Conservation (phyloP, 257 asterid genomes). For the Lavandula angustifolia region DNA sequence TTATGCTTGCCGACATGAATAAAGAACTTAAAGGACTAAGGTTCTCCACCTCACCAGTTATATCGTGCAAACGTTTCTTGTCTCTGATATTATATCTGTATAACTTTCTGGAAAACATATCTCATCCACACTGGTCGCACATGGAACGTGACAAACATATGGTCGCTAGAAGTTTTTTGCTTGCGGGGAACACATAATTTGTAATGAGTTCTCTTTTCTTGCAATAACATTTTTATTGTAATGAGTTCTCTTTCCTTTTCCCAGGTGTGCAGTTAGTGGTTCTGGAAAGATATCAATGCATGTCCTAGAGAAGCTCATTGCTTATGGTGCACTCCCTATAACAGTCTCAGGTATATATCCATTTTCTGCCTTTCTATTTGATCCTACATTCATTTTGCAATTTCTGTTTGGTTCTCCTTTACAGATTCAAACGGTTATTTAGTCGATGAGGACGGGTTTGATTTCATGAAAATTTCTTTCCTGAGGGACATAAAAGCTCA, state of each 20-base stretch:
- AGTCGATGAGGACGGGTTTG: slow-evolving; percentile 98
- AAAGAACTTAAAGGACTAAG: slow-evolving; percentile 97
- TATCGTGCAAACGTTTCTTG: not conserved
- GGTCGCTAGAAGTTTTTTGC: not conserved
- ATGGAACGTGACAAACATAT: not conserved
- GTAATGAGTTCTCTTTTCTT: slow-evolving; percentile 30
- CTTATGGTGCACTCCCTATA: slow-evolving; percentile 78
- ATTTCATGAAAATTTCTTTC: slow-evolving; percentile 85
- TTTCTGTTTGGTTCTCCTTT: slow-evolving; percentile 25
- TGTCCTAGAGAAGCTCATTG: slow-evolving; percentile 94
- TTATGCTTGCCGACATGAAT: slow-evolving; percentile 95
- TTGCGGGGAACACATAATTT: not conserved
- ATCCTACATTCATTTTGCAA: no score
- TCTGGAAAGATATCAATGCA: slow-evolving; percentile 70
- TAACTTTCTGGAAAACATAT: no score
- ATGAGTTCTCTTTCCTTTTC: slow-evolving; percentile 32
- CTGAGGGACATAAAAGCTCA: slow-evolving; percentile 88
- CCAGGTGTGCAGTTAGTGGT: slow-evolving; percentile 97
- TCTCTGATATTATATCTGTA: slow-evolving; percentile 3
- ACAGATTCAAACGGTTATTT: slow-evolving; percentile 94
- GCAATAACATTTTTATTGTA: no score
- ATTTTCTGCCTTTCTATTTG: no score
- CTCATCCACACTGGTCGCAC: not conserved
- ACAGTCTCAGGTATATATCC: slow-evolving; percentile 42
- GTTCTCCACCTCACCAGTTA: slow-evolving; percentile 44